phyloP scores from a whole-genome alignment of 176 grass and related monocot species.

The Phyllostachys edulis region DNA sequence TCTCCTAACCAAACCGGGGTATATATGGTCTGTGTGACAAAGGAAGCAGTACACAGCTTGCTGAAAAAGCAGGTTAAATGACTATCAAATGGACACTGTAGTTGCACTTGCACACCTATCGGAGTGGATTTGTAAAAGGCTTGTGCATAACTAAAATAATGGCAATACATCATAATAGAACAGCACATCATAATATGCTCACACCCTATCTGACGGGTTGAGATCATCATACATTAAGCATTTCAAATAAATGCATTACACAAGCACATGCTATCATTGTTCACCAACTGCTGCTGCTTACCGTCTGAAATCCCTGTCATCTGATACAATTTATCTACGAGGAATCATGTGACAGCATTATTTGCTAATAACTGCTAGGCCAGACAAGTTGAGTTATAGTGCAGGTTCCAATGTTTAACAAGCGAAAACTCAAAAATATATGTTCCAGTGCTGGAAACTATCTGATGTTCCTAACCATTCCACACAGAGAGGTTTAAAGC shows the following conservation, averaged over 20 bases:
- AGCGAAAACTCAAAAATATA: neutral
- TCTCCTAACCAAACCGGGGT: constrained; percentile 43
- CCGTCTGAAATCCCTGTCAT: neutral
- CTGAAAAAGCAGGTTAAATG: neutral
- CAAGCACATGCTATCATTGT: neutral
- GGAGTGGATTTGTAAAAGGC: constrained; percentile 39
- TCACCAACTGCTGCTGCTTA: neutral
- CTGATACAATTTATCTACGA: neutral
- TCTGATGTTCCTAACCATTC: neutral
- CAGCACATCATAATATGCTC: neutral
- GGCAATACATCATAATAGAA: neutral
- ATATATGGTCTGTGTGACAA: constrained; percentile 29
- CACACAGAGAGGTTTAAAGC: neutral
- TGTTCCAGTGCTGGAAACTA: neutral
- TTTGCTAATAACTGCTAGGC: neutral
- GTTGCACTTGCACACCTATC: constrained; percentile 32
- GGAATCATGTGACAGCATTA: neutral
- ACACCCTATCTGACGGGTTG: neutral
- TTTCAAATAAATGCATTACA: neutral
- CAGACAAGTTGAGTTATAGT: neutral
- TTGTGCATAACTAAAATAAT: neutral
- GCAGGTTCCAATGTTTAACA: neutral
- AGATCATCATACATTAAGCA: neutral
- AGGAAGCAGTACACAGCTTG: constrained; percentile 19
- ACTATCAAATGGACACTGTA: neutral